A percentile compares a stretch with the other conserved stretches of the same genome.
Conservation (phyloP, 164 flowering plant species). For the Hamamelis virginiana region DNA sequence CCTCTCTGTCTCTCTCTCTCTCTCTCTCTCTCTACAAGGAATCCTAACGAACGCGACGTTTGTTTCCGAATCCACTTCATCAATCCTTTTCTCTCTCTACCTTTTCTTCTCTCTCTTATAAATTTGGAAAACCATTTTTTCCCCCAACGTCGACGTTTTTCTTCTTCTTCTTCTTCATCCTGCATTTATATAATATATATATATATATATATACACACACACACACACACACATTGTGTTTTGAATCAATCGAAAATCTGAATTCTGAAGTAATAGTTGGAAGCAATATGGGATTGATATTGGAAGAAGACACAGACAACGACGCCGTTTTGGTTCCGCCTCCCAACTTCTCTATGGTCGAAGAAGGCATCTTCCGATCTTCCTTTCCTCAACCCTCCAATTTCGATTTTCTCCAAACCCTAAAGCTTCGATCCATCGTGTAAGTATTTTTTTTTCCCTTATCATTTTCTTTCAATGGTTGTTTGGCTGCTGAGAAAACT, state of each 20-base stretch:
- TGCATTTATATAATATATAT: too few relatives aligned
- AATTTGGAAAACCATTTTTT: not conserved
- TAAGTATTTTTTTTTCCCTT: constrained; percentile 10
- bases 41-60: not conserved
- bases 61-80: not conserved
- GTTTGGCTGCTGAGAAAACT: not conserved
- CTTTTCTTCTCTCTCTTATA: not conserved
- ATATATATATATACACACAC: too few relatives aligned
- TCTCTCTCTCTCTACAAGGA: too few relatives aligned
- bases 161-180: not conserved
- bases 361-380: constrained; percentile 59
- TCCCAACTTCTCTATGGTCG: constrained; percentile 56
- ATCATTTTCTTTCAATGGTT: not conserved
- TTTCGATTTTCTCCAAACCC: constrained; percentile 48
- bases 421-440: constrained; percentile 63
- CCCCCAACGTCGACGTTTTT: not conserved
- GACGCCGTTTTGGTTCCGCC: constrained; percentile 39
- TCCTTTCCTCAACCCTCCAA: constrained; percentile 41
- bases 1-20: too few relatives aligned
- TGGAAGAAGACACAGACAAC: constrained; percentile 19
- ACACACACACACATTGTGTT: too few relatives aligned
- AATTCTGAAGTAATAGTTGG: not conserved
- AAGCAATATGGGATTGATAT: constrained; percentile 23
- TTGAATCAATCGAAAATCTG: too few relatives aligned
- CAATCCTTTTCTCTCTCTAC: not conserved